Base-by-base conservation (phyloP, 495 filamentous ascomycete species). In the Pyrenula aspistea region DNA sequence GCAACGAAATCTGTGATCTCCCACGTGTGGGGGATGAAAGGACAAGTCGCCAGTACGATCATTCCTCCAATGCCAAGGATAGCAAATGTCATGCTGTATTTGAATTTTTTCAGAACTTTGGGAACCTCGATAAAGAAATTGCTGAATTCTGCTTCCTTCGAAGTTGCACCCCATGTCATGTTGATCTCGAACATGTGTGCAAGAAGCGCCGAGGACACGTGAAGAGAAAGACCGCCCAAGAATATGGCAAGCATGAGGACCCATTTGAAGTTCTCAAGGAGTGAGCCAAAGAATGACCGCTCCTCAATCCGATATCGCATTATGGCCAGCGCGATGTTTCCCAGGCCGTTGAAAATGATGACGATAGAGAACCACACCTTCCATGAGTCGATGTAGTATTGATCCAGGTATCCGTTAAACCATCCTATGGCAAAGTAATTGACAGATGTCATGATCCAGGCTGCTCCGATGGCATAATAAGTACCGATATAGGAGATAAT, bases 71-170 rank as follows among this genome's bases (percentile, higher is more conserved):
- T 82, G 58, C 81, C 80, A 31, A 81, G 15, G 23, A 80, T 59
- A 12, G 83, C 74, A 67, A 88, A 88, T 25, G 75, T 57, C 70
- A 89, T 87, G 49, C 81, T 86, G 71, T 84, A 86, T 71, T 88
- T 89, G 73, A 91, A 91, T 65, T 74, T 81, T 68, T 80, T 83
- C 56, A 89, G 63, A 22, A 91, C 84, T 69, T 85, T 87, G 2
- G 87, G 87, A 22, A 87, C 80, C 59, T 90, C 88, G 53, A 85
- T 84, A 66, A 89, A 91, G 69, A 91, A 91, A 63, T 88, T 87
- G 25, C 81, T 82, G 63, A 84, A 82, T 66, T 87, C 82, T 53
- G 79, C 80, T 68, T 77, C 75, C 62, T 77, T 77, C 24, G 65
- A 58, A 15, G 75, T 77, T 22, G 74, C 71, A 51, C 73, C 75